These are phyloP conservation scores for Saprolegnia diclina DNA, from an alignment of 352 stramenopile species.

Conservation along the genomic window DNA sequence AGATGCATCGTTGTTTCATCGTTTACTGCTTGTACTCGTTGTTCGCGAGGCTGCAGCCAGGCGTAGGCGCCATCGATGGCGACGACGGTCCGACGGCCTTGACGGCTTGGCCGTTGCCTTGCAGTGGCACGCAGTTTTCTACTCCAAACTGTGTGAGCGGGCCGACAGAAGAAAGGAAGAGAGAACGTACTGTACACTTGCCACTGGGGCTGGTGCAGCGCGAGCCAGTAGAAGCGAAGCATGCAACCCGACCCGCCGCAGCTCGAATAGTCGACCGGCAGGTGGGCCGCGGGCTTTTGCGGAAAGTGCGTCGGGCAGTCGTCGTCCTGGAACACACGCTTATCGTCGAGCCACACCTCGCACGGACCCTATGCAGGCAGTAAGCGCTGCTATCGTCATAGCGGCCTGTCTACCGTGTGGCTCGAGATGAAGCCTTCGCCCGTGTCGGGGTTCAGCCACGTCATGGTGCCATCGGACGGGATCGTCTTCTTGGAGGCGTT, in stretches of 20 bases:
- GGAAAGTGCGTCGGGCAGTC: slow-evolving; percentile 45
- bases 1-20: too few species aligned
- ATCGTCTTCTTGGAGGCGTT: slow-evolving; percentile 33
- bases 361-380: slow-evolving; percentile 36
- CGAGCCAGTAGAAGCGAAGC: slow-evolving; percentile 44
- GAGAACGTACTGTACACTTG: slow-evolving; percentile 38
- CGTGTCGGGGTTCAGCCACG: slow-evolving; percentile 10
- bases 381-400: neutral
- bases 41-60: too few species aligned
- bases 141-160: neutral
- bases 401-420: slow-evolving; percentile 31
- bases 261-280: slow-evolving; percentile 45
- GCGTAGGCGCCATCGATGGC: too few species aligned
- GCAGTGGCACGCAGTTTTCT: slow-evolving; percentile 6
- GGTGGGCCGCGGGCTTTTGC: slow-evolving; percentile 28
- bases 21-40: too few species aligned
- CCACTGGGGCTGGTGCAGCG: slow-evolving; percentile 34
- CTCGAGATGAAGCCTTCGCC: slow-evolving; percentile 29
- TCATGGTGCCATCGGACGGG: slow-evolving; percentile 31
- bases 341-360: slow-evolving; percentile 53
- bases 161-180: too few species aligned
- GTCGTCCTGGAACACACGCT: slow-evolving; percentile 34
- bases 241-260: slow-evolving; percentile 38
- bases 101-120: too few species aligned
- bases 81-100: too few species aligned